Base-by-base conservation (phyloP, 805 yeast species). In the Helenozyma rhizophorensis region DNA sequence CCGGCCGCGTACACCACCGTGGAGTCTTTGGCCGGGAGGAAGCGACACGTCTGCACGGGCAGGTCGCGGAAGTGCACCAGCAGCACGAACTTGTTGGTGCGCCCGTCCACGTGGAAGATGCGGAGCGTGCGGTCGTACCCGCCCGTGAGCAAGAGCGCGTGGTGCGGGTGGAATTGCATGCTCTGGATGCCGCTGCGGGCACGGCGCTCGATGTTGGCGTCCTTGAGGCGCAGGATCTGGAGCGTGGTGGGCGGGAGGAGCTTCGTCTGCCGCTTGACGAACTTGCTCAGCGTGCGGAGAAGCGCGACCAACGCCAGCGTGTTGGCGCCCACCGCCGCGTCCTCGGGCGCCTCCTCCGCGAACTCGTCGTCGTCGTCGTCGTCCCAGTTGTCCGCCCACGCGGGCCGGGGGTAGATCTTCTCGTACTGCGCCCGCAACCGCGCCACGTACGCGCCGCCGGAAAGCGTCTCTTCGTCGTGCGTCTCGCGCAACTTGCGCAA, bases 71-170 rank as follows among this genome's bases (percentile, higher is more conserved):
- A 67, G 57, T 81, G 86, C 40, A 90, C 63, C 27, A 95, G 80
- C 4, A 96, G 82, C 21, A 89, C 94, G 24, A 90, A 62, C 39
- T 76, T 77, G 54, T 93, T 93, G 37, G 60, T 55, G 50, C 83
- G 84, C 11, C 97, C 97, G 56, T 93, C 97, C 31, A 89, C 76
- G 52, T 90, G 95, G 56, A 80, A 93, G 10, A 93, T 68, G 46
- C 98, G 71, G 34, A 93, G 56, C 0, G 96, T 83, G 45, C 85
- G 72, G 57, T 93, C 99, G 54, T 82, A 89, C 14, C 99, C 99
- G 36, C 93, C 95, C 0, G 96, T 84, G 33, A 93, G 62, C 28
- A 90, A 63, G 19, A 93, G 65, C 25, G 98, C 95, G 47, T 80
- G 86, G 6, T 72, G 64, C 8, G 84, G 85, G 57, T 93, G 98